phyloP scores from a whole-genome alignment of 352 stramenopile species.

The Pythium periplocum region DNA sequence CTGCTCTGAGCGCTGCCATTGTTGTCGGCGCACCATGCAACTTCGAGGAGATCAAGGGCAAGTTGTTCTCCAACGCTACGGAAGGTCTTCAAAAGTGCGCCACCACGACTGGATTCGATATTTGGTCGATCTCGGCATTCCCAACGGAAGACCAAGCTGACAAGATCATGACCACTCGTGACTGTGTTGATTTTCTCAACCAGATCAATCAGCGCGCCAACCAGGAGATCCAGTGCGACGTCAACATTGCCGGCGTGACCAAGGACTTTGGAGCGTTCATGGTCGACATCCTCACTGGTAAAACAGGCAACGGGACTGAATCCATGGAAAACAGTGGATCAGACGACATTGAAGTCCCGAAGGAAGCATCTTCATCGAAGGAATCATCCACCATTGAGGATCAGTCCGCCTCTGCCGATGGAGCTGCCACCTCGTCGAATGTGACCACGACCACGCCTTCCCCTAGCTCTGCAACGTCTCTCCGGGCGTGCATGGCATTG shows the following conservation, averaged over 20 bases:
- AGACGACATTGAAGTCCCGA: constrained; percentile 7
- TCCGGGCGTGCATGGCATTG: no score
- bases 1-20: constrained; percentile 16
- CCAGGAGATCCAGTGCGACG: constrained; percentile 42
- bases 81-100: constrained; percentile 27
- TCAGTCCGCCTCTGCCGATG: constrained; percentile 14
- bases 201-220: constrained; percentile 63
- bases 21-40: constrained; percentile 28
- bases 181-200: constrained; percentile 66
- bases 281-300: constrained; percentile 40
- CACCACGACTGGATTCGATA: constrained; percentile 39
- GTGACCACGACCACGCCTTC: constrained; percentile 1
- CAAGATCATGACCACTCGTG: constrained; percentile 34
- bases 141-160: constrained; percentile 40
- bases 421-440: constrained; percentile 1
- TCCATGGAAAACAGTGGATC: constrained; percentile 16
- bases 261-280: constrained; percentile 37
- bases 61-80: constrained; percentile 46
- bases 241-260: constrained; percentile 28
- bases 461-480: no score
- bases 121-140: constrained; percentile 32
- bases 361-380: no score
- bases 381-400: constrained; percentile 20
- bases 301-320: constrained; percentile 61
- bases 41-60: constrained; percentile 39